Percentiles rank a stretch among this genome's conserved stretches.
Conservation (phyloP, 2,329 filamentous ascomycete genomes). For the Monosporascus ibericus region DNA sequence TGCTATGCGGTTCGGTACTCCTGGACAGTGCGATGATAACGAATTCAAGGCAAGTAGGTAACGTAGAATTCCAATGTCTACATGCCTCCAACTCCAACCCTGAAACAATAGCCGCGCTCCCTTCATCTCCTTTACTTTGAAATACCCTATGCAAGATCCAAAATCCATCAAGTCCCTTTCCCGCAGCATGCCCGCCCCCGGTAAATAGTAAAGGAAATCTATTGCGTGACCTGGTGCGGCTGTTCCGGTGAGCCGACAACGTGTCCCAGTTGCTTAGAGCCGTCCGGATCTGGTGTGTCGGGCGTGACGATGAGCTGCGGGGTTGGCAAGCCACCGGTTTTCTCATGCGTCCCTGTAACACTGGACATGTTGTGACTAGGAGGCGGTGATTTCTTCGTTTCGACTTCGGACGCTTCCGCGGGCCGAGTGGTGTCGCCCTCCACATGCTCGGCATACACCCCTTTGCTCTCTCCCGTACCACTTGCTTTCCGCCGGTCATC, state of each 20-base stretch:
- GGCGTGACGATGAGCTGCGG: constrained; percentile 44
- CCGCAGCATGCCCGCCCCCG: background rate
- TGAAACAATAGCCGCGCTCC: background rate
- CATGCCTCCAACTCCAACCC: too few species aligned
- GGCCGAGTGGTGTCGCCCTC: constrained; percentile 21
- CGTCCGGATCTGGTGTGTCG: constrained; percentile 37
- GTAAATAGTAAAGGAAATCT: constrained; percentile 12
- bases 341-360: constrained; percentile 3
- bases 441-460: constrained; percentile 27
- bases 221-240: constrained; percentile 28
- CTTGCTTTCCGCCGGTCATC: constrained; percentile 21
- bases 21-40: too few species aligned
- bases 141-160: background rate
- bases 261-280: constrained; percentile 39
- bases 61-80: too few species aligned
- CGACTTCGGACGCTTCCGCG: constrained; percentile 2
- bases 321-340: constrained; percentile 18
- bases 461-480: constrained; percentile 26
- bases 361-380: constrained; percentile 18
- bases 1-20: too few species aligned
- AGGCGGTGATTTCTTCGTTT: constrained; percentile 6
- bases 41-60: too few species aligned
- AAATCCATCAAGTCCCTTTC: background rate
- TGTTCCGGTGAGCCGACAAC: constrained; percentile 29
- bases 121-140: background rate